Percentiles rank a stretch among this genome's conserved stretches.
These are phyloP conservation scores for Gracilaria vermiculophylla DNA, from an alignment of 23 red algal species.

Conservation along the genomic window DNA sequence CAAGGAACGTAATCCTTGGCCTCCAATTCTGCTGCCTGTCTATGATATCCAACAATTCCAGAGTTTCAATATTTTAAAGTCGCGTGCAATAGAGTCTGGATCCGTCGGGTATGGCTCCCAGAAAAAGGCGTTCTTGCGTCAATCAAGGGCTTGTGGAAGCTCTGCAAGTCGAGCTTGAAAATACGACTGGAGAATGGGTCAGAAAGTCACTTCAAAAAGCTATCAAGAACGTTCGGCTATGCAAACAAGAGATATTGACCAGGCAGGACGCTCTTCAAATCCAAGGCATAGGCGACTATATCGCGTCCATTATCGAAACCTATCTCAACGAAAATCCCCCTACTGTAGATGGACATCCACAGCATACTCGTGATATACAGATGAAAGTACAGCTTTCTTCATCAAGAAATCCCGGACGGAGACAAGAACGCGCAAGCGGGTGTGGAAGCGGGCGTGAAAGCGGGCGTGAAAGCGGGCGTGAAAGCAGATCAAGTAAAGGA, in stretches of 20 bases:
- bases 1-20: no score
- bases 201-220: slow-evolving; percentile 9
- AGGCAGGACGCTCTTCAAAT: slow-evolving; percentile 13
- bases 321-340: slow-evolving; percentile 9
- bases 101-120: neutral
- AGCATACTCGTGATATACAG: neutral
- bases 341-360: neutral
- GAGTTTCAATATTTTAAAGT: no score
- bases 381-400: neutral
- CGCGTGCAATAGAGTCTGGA: no score
- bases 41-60: no score
- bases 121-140: neutral
- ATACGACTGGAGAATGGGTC: neutral
- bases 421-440: neutral
- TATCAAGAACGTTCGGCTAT: neutral
- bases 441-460: neutral
- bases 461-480: neutral
- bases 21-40: no score
- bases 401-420: neutral
- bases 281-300: slow-evolving; percentile 24
- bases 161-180: slow-evolving; percentile 2
- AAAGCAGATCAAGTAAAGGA: neutral
- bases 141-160: slow-evolving; percentile 29
- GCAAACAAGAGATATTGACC: neutral
- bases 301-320: slow-evolving; percentile 14